These are phyloP conservation scores for Hanseniaspora lindneri DNA, from an alignment of 805 yeast species.

Conservation along the genomic window DNA sequence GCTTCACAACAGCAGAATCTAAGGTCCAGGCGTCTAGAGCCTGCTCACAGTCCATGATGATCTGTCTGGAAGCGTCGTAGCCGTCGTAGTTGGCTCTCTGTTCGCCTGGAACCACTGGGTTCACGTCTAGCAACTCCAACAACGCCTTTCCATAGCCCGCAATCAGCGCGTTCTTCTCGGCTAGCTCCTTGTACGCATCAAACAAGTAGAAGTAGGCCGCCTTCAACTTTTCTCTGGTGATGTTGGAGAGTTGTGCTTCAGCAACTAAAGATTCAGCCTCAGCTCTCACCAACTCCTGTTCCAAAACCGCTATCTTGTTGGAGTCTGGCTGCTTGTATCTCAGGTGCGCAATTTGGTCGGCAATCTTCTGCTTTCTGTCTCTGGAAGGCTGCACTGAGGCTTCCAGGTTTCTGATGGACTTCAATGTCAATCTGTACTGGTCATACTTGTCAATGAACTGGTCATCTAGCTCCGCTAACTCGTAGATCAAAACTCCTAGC, in stretches of 20 bases:
- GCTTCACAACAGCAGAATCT: constrained; percentile 70
- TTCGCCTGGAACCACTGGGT: constrained; percentile 86
- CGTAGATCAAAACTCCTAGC: constrained; percentile 69
- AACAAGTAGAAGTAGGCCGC: constrained; percentile 76
- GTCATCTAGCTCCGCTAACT: constrained; percentile 77
- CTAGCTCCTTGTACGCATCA: constrained; percentile 72
- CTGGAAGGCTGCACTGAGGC: constrained; percentile 80
- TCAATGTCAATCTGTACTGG: constrained; percentile 72
- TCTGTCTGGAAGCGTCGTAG: constrained; percentile 78
- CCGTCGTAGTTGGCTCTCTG: constrained; percentile 84
- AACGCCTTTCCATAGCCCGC: constrained; percentile 86
- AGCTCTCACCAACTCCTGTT: constrained; percentile 82
- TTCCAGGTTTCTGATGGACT: constrained; percentile 73
- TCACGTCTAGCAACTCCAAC: constrained; percentile 68
- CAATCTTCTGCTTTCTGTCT: constrained; percentile 74
- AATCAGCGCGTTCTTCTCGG: constrained; percentile 74
- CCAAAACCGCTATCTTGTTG: constrained; percentile 64
- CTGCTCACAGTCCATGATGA: constrained; percentile 72
- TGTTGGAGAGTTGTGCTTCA: constrained; percentile 80
- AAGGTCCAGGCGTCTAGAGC: constrained; percentile 77
- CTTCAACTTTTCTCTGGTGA: constrained; percentile 76
- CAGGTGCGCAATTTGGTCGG: constrained; percentile 72
- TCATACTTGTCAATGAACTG: constrained; percentile 78
- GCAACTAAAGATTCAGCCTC: constrained; percentile 88
- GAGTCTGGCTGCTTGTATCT: constrained; percentile 79